These are phyloP conservation scores for Adansonia digitata DNA, from an alignment of 345 rosid genomes.

Conservation along the genomic window DNA sequence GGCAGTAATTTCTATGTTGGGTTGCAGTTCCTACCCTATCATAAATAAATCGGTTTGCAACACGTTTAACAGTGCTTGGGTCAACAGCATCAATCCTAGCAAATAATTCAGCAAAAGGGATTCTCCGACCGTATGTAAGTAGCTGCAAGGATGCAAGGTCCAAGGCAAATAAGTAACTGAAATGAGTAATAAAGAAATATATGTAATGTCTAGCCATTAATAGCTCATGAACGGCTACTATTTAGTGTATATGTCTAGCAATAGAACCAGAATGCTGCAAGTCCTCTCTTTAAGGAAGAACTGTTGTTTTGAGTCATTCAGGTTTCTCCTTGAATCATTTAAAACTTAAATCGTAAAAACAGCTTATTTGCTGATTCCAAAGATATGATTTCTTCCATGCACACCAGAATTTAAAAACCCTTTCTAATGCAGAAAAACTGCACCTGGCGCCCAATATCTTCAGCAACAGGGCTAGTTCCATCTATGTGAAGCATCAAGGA, in stretches of 20 bases:
- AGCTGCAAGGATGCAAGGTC: conserved; percentile 46
- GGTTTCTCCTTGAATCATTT: background rate
- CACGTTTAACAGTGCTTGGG: conserved; percentile 79
- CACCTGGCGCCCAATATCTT: conserved; percentile 99
- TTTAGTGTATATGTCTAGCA: background rate
- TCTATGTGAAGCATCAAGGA: conserved; percentile 92
- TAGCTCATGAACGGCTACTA: background rate
- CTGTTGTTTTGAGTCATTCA: background rate
- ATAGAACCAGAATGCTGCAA: background rate
- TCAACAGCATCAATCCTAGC: conserved; percentile 96
- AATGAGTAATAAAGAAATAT: background rate
- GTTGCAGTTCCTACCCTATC: conserved; percentile 57
- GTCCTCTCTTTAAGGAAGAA: background rate
- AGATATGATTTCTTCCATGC: background rate
- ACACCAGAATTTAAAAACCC: background rate
- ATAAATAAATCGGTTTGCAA: conserved; percentile 81
- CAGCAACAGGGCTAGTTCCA: conserved; percentile 96
- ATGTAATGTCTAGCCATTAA: background rate
- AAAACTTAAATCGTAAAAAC: background rate
- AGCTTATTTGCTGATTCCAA: background rate
- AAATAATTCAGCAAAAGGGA: conserved; percentile 83
- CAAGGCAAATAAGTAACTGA: background rate
- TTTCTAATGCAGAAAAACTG: conserved; percentile 8
- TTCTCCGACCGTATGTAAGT: conserved; percentile 93
- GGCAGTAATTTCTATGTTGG: background rate